Conservation (phyloP, 164 flowering plant genomes). For the Saururus chinensis region DNA sequence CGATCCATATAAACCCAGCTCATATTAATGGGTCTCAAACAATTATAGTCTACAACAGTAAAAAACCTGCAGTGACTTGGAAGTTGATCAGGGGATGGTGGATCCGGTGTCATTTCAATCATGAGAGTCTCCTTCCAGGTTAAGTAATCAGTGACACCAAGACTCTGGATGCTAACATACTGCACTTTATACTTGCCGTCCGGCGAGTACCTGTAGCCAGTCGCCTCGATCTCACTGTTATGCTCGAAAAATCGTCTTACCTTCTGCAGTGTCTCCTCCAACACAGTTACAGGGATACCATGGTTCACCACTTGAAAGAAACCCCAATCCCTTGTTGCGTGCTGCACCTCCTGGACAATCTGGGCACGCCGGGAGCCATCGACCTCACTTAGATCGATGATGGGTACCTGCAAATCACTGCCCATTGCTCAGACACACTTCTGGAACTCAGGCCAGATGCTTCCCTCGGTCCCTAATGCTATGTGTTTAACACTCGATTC, state of each 20-base stretch:
- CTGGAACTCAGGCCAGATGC: no score
- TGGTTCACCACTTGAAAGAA: conserved; percentile 23
- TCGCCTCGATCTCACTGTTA: not conserved
- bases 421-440: not conserved
- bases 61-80: not conserved
- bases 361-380: not conserved
- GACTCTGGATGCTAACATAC: not conserved
- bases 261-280: conserved; percentile 1
- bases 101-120: not conserved
- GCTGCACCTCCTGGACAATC: conserved; percentile 9
- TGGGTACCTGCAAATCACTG: conserved; percentile 7
- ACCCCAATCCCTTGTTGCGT: conserved; percentile 12
- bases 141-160: not conserved
- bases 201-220: not conserved
- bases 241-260: not conserved
- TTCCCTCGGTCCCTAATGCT: no score
- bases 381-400: conserved; percentile 12
- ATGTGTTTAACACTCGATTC: no score
- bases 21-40: no score
- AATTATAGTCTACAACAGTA: no score
- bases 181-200: not conserved
- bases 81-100: not conserved
- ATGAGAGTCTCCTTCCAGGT: not conserved
- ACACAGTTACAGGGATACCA: conserved; percentile 6
- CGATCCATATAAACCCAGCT: no score